Base-by-base conservation (phyloP, 495 filamentous ascomycete species). In the Penicillium maclennaniae region DNA sequence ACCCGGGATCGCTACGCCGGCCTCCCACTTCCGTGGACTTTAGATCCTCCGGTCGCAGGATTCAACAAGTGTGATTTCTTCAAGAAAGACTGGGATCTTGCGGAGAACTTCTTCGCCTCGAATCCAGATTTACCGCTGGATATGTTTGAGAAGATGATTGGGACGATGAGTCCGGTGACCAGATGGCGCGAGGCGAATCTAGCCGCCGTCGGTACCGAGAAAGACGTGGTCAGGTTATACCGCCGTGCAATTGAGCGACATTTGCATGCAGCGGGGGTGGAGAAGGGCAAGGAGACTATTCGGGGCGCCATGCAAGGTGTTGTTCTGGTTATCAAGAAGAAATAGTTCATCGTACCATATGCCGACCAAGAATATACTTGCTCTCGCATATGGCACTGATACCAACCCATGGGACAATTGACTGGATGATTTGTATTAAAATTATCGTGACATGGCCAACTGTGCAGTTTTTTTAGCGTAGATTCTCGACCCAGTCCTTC, bases 161-260 rank as follows among this genome's bases (percentile, higher is more conserved):
- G 50, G 7, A 79, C 76, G 4, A 49, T 45, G 7, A 82, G 79
- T 51, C 59, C 69, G 12, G 68, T 80, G 8, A 73, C 69, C 0
- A 53, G 78, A 38, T 83, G 79, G 80, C 60, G 75, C 27, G 59
- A 80, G 55, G 78, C 75, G 0, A 62, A 83, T 69, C 71, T 63
- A 0, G 56, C 61, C 2, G 19, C 47, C 6, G 57, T 51, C 20
- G 64, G 58, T 10, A 69, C 68, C 3, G 67, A 70, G 20, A 7
- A 54, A 9, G 62, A 67, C 39, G 58, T 62, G 17, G 41, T 62
- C n/a, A 59, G 49, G 51, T 31, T 55, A 0, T 54, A 52, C 20
- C 45, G 66, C n/a, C 45, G 57, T 26, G 51, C 51, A 19, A 56
- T 63, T 45, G 66, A 60, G 49, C 27, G 57, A 12, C 50, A 61